phyloP scores from a whole-genome alignment of 2,329 filamentous ascomycete species.

The Lasiodiplodia gonubiensis region DNA sequence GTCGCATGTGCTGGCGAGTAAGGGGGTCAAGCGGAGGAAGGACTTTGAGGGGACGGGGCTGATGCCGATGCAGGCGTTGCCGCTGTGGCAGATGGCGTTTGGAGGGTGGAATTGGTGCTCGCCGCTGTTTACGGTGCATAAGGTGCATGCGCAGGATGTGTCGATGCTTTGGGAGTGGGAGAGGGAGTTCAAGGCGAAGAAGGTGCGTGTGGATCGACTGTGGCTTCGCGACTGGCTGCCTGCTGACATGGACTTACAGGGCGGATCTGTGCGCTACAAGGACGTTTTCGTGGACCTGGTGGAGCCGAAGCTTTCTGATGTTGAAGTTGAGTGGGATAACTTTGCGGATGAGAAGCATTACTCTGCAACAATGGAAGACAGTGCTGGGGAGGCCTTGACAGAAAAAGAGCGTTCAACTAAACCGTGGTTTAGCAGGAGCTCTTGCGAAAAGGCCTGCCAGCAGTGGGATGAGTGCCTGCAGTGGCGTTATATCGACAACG shows the following conservation, averaged over 20 bases:
- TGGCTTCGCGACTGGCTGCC: slow-evolving; percentile 32
- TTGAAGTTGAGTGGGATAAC: slow-evolving; percentile 42
- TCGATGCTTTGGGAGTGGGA: slow-evolving; percentile 40
- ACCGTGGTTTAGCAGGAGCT: slow-evolving; percentile 35
- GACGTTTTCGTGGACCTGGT: slow-evolving; percentile 40
- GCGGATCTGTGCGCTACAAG: slow-evolving; percentile 39
- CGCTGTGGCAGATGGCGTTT: slow-evolving; percentile 40
- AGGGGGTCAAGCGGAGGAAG: slow-evolving; percentile 35
- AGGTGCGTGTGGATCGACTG: neutral
- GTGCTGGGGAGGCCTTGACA: neutral
- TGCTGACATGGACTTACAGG: neutral
- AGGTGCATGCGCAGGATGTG: slow-evolving; percentile 40
- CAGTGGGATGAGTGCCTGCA: slow-evolving; percentile 41
- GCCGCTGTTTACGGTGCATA: slow-evolving; percentile 49
- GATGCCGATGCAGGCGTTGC: slow-evolving; percentile 39
- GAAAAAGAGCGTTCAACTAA: neutral
- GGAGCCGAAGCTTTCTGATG: slow-evolving; percentile 37
- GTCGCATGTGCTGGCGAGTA: slow-evolving; percentile 45
- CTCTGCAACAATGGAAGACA: slow-evolving; percentile 29
- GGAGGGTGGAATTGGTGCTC: slow-evolving; percentile 51
- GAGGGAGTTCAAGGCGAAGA: slow-evolving; percentile 30
- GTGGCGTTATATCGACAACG: slow-evolving; percentile 39
- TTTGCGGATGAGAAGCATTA: slow-evolving; percentile 39
- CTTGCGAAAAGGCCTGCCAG: slow-evolving; percentile 39
- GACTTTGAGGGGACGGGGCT: slow-evolving; percentile 47